A percentile compares a stretch with the other conserved stretches of the same genome.
Evolutionary conservation across 257 asterid species (phyloP).

Genomic region (Fraxinus excelsior): DNA sequence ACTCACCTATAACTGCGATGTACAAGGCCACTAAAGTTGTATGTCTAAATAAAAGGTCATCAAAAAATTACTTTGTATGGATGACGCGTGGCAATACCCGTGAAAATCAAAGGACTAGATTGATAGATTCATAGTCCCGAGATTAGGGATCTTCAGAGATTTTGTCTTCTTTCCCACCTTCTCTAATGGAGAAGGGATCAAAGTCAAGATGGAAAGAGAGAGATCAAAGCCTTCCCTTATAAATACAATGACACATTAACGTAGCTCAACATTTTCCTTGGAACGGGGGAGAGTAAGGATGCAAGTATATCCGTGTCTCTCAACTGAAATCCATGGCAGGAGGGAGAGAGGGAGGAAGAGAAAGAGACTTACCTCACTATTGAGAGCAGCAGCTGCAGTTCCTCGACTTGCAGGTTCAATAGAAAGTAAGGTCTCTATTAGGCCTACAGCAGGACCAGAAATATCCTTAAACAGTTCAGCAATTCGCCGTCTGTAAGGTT

Average conservation of each 20-base stretch:
- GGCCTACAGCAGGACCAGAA: slow-evolving; percentile 60
- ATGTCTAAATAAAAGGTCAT: too few relatives aligned
- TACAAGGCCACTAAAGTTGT: too few relatives aligned
- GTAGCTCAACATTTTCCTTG: not conserved
- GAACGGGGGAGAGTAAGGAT: not conserved
- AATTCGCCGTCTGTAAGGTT: slow-evolving; percentile 68
- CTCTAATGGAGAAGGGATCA: too few relatives aligned
- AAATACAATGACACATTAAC: not conserved
- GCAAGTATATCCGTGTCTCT: not conserved
- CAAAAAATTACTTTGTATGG: too few relatives aligned
- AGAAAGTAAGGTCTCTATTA: slow-evolving; percentile 76
- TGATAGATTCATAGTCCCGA: too few relatives aligned
- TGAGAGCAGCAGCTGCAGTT: slow-evolving; percentile 71
- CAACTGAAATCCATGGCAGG: not conserved
- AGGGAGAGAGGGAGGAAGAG: slow-evolving; percentile 4
- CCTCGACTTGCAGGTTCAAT: slow-evolving; percentile 77
- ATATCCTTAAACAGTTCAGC: slow-evolving; percentile 71
- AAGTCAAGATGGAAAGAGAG: too few relatives aligned
- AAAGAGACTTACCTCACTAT: slow-evolving; percentile 55
- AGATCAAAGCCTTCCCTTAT: too few relatives aligned
- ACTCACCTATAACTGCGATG: too few relatives aligned
- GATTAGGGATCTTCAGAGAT: too few relatives aligned
- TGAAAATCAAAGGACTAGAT: too few relatives aligned
- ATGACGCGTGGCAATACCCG: too few relatives aligned
- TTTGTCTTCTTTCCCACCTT: too few relatives aligned